Conservation (phyloP, 1,139 yeast species). For the Scheffersomyces parashehatae region DNA sequence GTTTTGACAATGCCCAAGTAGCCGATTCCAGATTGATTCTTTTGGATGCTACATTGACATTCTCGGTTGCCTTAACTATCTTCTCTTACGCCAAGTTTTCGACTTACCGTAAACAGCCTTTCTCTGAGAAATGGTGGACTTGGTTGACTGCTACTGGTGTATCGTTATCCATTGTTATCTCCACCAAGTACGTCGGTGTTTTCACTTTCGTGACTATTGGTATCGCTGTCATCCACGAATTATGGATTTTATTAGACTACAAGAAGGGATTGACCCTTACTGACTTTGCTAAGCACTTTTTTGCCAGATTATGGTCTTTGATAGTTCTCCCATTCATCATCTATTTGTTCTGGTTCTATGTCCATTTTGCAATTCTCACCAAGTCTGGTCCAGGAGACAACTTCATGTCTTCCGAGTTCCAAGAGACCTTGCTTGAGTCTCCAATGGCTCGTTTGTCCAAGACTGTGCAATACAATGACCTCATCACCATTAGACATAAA, state of each 20-base stretch:
- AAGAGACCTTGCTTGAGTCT: conserved; percentile 85
- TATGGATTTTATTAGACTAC: conserved; percentile 83
- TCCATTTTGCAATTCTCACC: conserved; percentile 78
- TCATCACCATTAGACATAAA: conserved; percentile 73
- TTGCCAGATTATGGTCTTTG: conserved; percentile 72
- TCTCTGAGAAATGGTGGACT: conserved; percentile 73
- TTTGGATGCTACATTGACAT: conserved; percentile 84
- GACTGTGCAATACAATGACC: conserved; percentile 72
- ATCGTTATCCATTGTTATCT: conserved; percentile 83
- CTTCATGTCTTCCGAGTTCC: conserved; percentile 92
- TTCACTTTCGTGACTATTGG: conserved; percentile 90
- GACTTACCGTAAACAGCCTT: conserved; percentile 68
- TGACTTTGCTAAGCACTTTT: conserved; percentile 65
- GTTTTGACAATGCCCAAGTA: conserved; percentile 89
- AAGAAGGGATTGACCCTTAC: conserved; percentile 65
- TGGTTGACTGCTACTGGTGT: conserved; percentile 88
- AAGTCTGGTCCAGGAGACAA: conserved; percentile 95
- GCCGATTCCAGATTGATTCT: conserved; percentile 88
- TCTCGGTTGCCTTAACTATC: conserved; percentile 78
- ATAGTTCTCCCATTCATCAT: conserved; percentile 78
- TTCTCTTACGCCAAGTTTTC: conserved; percentile 78
- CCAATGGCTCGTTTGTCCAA: conserved; percentile 72
- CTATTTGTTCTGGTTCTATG: conserved; percentile 89
- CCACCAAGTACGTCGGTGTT: conserved; percentile 94
- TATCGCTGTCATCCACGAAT: conserved; percentile 76